Conservation (phyloP, 257 asterid species). For the Cynanchum wilfordii region DNA sequence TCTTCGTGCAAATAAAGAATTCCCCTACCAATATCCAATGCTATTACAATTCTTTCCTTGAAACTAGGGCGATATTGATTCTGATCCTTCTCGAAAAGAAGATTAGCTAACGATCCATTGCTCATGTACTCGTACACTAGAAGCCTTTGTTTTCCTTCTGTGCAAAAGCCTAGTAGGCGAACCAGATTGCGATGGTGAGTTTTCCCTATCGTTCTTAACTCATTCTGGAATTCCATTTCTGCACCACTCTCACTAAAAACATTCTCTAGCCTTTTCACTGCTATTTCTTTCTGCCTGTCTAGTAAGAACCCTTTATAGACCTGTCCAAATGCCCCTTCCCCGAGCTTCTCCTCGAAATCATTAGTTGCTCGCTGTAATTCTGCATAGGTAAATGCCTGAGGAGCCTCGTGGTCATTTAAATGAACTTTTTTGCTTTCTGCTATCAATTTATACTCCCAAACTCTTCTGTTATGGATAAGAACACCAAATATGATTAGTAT, state of each 20-base stretch:
- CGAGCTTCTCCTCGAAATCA: constrained; percentile 13
- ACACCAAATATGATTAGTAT: constrained; percentile 24
- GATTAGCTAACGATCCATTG: constrained; percentile 46
- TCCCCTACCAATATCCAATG: constrained; percentile 44
- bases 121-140: constrained; percentile 53
- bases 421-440: not conserved
- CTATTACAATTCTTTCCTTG: constrained; percentile 32
- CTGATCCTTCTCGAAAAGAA: constrained; percentile 25
- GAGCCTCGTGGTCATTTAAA: constrained; percentile 23
- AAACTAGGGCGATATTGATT: constrained; percentile 17
- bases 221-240: constrained; percentile 35
- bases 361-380: constrained; percentile 23
- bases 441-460: constrained; percentile 18
- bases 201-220: constrained; percentile 42
- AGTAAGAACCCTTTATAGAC: constrained; percentile 15
- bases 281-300: constrained; percentile 22
- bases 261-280: constrained; percentile 43
- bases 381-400: constrained; percentile 29
- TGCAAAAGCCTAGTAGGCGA: constrained; percentile 46
- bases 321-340: constrained; percentile 21
- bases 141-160: constrained; percentile 35
- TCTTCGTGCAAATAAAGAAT: constrained; percentile 55
- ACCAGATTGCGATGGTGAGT: constrained; percentile 55
- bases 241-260: constrained; percentile 35
- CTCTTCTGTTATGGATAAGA: constrained; percentile 6